Base-by-base conservation (phyloP, 2,329 filamentous ascomycete genomes). In the Claviceps pazoutovae region DNA sequence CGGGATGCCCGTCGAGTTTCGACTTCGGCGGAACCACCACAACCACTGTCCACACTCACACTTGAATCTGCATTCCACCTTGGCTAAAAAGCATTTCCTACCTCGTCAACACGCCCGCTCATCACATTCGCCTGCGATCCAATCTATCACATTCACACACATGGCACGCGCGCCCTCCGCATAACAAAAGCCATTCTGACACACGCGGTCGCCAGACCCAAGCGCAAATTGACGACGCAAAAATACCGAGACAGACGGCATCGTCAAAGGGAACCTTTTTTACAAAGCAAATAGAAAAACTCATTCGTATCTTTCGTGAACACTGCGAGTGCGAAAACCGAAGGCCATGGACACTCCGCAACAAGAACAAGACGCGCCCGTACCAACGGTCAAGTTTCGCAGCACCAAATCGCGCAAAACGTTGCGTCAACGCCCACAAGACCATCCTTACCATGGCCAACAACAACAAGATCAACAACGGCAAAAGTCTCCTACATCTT, bases 341-440 rank as follows among this genome's bases (percentile, higher is more conserved):
- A 41, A 1, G 4, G 47, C 19, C 46, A 63, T 64, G 62, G 56
- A 59, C 16, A 41, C 58, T 19, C 51, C 56, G 23, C 30, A 54
- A 30, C 44, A 46, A 46, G 44, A 57, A 44, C 53, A 57, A 43
- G 61, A 66, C 17, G 52, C 60, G 46, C 64, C 67, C 13, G 39
- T 23, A 5, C 50, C 48, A 19, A 16, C 45, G 16, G 64, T 79
- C 37, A 65, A 76, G 36, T 83, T 83, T 57, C 77, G 79, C 41
- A 69, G 67, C 34, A 61, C 70, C 54, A 83, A 81, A 64, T 83
- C 81, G 66, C 72, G 78, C 61, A 82, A 82, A 61, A 67, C 70
- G 5, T 78, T 80, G 56, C 72, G 79, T 46, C 77, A 78, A 56
- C 75, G 77, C 56, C 56, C 63, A 60, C 61, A 65, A 48, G 61